phyloP scores from a whole-genome alignment of 768 basidiomycete genomes.

The Trametes cingulata region DNA sequence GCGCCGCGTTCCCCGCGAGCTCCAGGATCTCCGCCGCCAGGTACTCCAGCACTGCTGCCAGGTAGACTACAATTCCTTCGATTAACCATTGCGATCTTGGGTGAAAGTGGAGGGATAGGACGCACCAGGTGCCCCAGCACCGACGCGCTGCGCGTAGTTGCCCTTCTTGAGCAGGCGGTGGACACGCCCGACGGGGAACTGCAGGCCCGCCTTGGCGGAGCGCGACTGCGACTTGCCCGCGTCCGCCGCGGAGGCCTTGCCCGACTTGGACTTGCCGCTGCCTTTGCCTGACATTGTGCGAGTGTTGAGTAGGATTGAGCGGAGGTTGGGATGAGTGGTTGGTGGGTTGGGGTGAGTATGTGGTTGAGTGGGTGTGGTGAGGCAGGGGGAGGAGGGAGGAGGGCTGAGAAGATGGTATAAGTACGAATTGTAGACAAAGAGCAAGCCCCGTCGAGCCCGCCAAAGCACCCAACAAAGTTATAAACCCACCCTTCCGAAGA shows the following conservation, averaged over 20 bases:
- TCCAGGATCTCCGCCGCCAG: slow-evolving; percentile 93
- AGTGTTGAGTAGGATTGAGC: slow-evolving; percentile 5
- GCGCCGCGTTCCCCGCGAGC: slow-evolving; percentile 86
- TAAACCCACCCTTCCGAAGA: neutral
- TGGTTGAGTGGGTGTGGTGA: too few relatives aligned
- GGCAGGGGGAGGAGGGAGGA: too few relatives aligned
- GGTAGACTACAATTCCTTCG: too few relatives aligned
- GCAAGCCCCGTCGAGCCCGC: neutral
- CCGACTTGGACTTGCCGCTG: slow-evolving; percentile 65
- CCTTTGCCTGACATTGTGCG: slow-evolving; percentile 43
- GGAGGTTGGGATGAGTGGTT: neutral
- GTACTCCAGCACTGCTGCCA: slow-evolving; percentile 91
- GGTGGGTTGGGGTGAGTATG: slow-evolving; percentile 7
- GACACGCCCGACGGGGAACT: slow-evolving; percentile 92
- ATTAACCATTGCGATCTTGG: too few relatives aligned
- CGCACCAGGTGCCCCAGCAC: slow-evolving; percentile 82
- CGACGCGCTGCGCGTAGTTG: slow-evolving; percentile 85
- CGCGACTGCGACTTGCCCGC: slow-evolving; percentile 61
- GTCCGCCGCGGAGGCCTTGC: slow-evolving; percentile 54
- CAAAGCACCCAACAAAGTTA: neutral
- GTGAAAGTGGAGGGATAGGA: too few relatives aligned
- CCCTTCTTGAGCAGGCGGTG: slow-evolving; percentile 86
- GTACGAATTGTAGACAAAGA: neutral
- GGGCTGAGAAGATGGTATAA: neutral
- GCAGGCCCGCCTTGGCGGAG: slow-evolving; percentile 74